Evolutionary conservation across 179 eudicot genomes (phyloP).

Genomic region (Beta macrorhiza): DNA sequence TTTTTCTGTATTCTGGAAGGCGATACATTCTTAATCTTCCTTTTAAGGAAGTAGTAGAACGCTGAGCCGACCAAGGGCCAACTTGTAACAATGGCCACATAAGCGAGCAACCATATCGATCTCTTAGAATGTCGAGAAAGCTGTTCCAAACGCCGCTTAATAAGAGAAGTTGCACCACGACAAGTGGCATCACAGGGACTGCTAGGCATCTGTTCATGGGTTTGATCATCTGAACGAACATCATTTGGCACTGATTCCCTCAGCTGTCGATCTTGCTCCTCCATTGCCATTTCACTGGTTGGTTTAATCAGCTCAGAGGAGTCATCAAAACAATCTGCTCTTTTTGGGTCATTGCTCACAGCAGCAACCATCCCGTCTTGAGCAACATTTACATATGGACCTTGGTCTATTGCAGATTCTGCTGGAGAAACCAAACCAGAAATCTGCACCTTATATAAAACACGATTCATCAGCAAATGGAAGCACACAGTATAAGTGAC

Average conservation of each 20-base stretch:
- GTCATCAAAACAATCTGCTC: conserved; percentile 27
- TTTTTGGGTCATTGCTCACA: conserved; percentile 40
- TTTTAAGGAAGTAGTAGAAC: conserved; percentile 47
- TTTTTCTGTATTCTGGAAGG: conserved; percentile 32
- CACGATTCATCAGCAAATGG: not conserved
- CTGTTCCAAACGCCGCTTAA: conserved; percentile 52
- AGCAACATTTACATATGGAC: conserved; percentile 65
- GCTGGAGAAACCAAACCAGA: conserved; percentile 30
- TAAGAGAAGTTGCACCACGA: conserved; percentile 27
- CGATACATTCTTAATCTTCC: conserved; percentile 37
- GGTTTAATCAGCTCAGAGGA: conserved; percentile 28
- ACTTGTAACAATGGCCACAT: conserved; percentile 62
- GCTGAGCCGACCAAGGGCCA: conserved; percentile 79
- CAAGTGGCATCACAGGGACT: conserved; percentile 19
- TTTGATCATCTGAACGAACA: conserved; percentile 6
- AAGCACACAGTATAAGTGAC: not conserved
- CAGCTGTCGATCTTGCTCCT: conserved; percentile 25
- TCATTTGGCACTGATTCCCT: conserved; percentile 24
- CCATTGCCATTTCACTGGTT: conserved; percentile 16
- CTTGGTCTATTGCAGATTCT: conserved; percentile 64
- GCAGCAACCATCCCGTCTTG: conserved; percentile 81
- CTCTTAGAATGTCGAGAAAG: conserved; percentile 59
- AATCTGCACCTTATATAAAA: conserved; percentile 29
- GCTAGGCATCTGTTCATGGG: conserved; percentile 27
- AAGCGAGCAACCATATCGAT: conserved; percentile 75